Percentiles rank a stretch among this genome's conserved stretches.
phyloP scores from a whole-genome alignment of 805 yeast genomes.

The Kuraishia cidri region DNA sequence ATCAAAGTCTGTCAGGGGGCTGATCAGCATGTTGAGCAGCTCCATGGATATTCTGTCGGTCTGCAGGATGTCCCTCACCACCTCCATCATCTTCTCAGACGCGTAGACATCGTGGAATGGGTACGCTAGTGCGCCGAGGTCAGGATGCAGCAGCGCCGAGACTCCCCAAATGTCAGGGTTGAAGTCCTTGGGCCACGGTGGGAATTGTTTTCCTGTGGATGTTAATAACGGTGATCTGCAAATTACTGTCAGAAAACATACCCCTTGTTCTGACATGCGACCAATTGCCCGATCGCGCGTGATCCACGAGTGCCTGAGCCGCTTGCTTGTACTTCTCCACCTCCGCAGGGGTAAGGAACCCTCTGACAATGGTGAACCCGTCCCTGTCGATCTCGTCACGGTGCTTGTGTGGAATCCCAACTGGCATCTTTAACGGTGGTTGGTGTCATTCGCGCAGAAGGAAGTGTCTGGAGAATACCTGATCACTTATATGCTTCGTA shows the following conservation, averaged over 20 bases:
- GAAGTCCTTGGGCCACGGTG: conserved; percentile 46
- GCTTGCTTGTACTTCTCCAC: conserved; percentile 24
- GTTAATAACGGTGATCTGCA: too few species aligned
- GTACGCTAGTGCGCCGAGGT: conserved; percentile 22
- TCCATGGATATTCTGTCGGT: conserved; percentile 33
- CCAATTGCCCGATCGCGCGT: conserved; percentile 40
- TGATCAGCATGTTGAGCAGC: conserved; percentile 41
- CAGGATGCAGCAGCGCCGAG: conserved; percentile 37
- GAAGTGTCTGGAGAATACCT: too few species aligned
- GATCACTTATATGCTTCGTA: too few species aligned
- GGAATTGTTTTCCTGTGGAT: conserved; percentile 49
- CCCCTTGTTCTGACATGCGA: conserved; percentile 38
- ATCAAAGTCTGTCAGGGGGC: conserved; percentile 40
- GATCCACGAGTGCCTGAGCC: conserved; percentile 25
- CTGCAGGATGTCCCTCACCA: conserved; percentile 35
- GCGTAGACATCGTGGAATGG: conserved; percentile 30
- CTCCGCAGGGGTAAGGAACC: conserved; percentile 31
- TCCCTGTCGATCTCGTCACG: conserved; percentile 21
- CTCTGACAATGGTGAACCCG: conserved; percentile 27
- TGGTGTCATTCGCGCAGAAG: too few species aligned
- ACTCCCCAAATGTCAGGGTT: conserved; percentile 48
- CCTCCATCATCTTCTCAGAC: conserved; percentile 24
- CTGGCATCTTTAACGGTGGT: too few species aligned
- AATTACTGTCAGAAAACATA: too few species aligned
- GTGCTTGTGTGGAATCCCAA: conserved; percentile 6